Percentiles rank a stretch among this genome's conserved stretches.
phyloP scores from a whole-genome alignment of 805 yeast species.

The Kluyveromyces wickerhamii region DNA sequence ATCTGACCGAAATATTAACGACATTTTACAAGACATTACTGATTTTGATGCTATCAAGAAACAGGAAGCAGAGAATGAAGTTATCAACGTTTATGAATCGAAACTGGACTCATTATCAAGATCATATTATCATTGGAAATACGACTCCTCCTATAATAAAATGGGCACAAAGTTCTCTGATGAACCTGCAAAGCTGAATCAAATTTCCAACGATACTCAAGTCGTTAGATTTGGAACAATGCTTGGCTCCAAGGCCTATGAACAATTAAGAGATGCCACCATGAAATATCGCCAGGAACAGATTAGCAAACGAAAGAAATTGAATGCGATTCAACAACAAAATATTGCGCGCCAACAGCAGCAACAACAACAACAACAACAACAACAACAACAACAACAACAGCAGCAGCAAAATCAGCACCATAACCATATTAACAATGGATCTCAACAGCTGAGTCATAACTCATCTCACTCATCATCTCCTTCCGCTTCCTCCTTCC shows the following conservation, averaged over 20 bases:
- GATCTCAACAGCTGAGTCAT: too few species aligned
- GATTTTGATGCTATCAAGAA: constrained; percentile 31
- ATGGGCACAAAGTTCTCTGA: constrained; percentile 47
- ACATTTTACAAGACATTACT: constrained; percentile 35
- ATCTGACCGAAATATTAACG: constrained; percentile 31
- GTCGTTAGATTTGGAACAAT: constrained; percentile 86
- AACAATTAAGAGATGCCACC: constrained; percentile 62
- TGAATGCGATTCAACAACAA: constrained; percentile 6
- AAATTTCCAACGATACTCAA: constrained; percentile 79
- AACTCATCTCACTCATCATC: too few species aligned
- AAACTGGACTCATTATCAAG: constrained; percentile 39
- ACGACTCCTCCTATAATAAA: constrained; percentile 48
- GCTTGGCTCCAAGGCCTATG: constrained; percentile 82
- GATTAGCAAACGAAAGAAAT: constrained; percentile 3
- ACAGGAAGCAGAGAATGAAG: constrained; percentile 19
- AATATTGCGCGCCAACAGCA: constrained; percentile 14
- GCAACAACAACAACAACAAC: constrained; percentile 14
- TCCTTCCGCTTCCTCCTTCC: not conserved
- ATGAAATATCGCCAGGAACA: constrained; percentile 58
- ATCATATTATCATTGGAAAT: constrained; percentile 56
- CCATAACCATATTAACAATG: too few species aligned
- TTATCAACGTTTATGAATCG: constrained; percentile 39
- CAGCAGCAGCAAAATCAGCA: constrained; percentile 10
- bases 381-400: too few species aligned
- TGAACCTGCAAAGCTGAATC: constrained; percentile 79